These are phyloP conservation scores for Coprinopsis sp. DNA, from an alignment of 768 basidiomycete genomes.

Conservation along the genomic window DNA sequence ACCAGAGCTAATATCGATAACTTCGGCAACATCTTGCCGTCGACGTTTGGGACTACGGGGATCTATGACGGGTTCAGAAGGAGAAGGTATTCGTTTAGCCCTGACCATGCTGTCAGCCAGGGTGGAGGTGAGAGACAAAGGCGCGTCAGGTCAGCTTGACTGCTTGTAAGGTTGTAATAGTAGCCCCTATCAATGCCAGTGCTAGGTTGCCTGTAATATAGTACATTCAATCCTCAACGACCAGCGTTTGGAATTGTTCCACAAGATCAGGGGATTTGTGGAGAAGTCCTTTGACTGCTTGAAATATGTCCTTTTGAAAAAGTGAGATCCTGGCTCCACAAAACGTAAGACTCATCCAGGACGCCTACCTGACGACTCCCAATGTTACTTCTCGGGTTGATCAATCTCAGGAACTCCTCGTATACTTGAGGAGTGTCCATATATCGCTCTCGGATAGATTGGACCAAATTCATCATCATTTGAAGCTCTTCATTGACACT, in stretches of 20 bases:
- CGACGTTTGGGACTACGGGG: background rate
- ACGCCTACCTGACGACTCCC: background rate
- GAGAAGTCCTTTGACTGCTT: background rate
- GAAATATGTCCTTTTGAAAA: background rate
- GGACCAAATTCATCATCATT: background rate
- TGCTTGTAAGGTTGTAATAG: no score
- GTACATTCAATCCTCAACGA: no score
- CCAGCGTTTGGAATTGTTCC: background rate
- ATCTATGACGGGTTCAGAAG: background rate
- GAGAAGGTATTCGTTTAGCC: background rate
- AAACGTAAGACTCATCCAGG: no score
- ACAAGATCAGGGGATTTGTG: background rate
- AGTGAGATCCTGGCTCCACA: no score
- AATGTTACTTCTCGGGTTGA: background rate
- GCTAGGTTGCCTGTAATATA: no score
- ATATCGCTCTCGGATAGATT: background rate
- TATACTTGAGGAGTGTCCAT: background rate
- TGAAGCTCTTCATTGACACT: background rate
- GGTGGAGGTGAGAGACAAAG: background rate
- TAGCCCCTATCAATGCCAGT: no score
- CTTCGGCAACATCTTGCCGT: conserved; percentile 5
- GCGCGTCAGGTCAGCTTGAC: background rate
- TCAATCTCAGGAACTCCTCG: background rate
- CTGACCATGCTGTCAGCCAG: background rate
- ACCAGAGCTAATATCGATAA: conserved; percentile 25